Percentiles rank a stretch among this genome's conserved stretches.
phyloP scores from a whole-genome alignment of 1,284 basidiomycete species.

The Trichosporon asahii region DNA sequence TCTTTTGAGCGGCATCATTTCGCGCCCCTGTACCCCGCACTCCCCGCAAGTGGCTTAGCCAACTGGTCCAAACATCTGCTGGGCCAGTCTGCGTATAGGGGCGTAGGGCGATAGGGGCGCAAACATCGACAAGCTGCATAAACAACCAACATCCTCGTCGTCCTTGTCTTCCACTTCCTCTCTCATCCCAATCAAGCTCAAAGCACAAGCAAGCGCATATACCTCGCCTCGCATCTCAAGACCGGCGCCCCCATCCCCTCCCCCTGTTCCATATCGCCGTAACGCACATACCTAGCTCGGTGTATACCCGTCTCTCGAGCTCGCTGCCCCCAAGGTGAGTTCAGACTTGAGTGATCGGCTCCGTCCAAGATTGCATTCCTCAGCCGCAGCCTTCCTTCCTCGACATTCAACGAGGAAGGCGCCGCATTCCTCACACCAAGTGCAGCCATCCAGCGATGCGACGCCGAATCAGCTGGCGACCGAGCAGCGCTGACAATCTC shows the following conservation, averaged over 20 bases:
- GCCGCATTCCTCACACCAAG: not conserved
- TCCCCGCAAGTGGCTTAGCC: conserved; percentile 8
- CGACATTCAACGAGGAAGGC: not conserved
- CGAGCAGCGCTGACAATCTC: not conserved
- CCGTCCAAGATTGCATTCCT: not conserved
- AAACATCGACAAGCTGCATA: not conserved
- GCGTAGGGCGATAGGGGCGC: not conserved
- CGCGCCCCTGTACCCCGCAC: not conserved
- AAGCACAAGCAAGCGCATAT: not conserved
- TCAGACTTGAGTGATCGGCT: not conserved
- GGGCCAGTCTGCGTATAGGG: not conserved
- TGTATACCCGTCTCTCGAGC: not conserved
- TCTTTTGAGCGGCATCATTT: not conserved
- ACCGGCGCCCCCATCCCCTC: not conserved
- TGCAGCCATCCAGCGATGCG: not conserved
- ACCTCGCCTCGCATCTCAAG: not conserved
- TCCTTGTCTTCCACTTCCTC: not conserved
- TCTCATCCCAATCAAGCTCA: not conserved
- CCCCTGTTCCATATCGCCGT: not conserved
- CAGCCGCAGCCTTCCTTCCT: not conserved
- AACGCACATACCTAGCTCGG: not conserved
- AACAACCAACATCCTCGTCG: not conserved
- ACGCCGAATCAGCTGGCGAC: not conserved
- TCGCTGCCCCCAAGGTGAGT: not conserved
- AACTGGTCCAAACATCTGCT: not conserved